phyloP scores from a whole-genome alignment of 805 yeast species.

The Kodamaea nitidulidarum region DNA sequence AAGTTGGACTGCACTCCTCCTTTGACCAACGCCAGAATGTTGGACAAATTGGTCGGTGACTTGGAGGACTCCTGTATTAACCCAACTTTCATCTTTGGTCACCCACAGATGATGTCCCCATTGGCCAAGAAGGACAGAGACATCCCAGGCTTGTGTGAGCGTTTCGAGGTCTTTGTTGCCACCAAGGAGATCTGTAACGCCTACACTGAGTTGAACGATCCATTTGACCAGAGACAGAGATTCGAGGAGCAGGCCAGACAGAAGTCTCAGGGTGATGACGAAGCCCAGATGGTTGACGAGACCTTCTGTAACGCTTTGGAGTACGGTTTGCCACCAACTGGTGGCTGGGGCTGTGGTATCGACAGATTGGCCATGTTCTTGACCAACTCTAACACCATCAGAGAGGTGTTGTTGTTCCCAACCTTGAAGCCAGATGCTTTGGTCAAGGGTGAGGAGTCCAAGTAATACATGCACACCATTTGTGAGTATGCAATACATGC shows the following conservation, averaged over 20 bases:
- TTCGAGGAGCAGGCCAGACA: slow-evolving; percentile 99
- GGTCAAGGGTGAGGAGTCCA: slow-evolving; percentile 33
- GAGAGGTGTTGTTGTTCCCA: slow-evolving; percentile 97
- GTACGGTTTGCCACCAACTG: slow-evolving; percentile 98
- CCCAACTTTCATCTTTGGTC: slow-evolving; percentile 98
- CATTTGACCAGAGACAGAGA: slow-evolving; percentile 95
- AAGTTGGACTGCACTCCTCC: slow-evolving; percentile 88
- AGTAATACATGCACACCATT: slow-evolving; percentile 2
- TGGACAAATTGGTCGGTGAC: slow-evolving; percentile 96
- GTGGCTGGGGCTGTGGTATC: slow-evolving; percentile 99
- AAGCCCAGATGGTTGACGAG: slow-evolving; percentile 95
- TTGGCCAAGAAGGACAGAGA: slow-evolving; percentile 94
- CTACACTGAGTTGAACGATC: slow-evolving; percentile 97
- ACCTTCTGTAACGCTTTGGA: slow-evolving; percentile 96
- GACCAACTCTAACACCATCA: slow-evolving; percentile 92
- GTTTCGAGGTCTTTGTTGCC: slow-evolving; percentile 97
- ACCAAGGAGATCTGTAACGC: slow-evolving; percentile 98
- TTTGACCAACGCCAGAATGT: slow-evolving; percentile 96
- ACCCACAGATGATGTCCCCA: slow-evolving; percentile 99
- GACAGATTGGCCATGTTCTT: slow-evolving; percentile 98
- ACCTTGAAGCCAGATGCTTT: slow-evolving; percentile 89
- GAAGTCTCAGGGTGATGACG: slow-evolving; percentile 98
- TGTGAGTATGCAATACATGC: not conserved
- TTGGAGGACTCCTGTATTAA: slow-evolving; percentile 90
- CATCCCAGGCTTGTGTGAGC: slow-evolving; percentile 92